phyloP scores from a whole-genome alignment of 1,139 yeast genomes.

The Yamadazyma sp. region DNA sequence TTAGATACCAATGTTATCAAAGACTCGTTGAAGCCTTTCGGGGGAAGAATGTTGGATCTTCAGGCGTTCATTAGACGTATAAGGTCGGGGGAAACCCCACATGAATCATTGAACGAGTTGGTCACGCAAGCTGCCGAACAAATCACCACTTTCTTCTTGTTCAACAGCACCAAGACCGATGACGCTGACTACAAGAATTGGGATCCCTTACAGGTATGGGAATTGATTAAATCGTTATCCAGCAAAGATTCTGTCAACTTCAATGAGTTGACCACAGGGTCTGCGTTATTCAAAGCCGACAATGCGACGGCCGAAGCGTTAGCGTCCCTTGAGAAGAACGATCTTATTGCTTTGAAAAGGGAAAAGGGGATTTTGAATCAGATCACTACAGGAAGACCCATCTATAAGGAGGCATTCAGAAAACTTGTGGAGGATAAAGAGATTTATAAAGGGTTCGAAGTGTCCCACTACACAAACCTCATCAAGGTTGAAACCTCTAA shows the following conservation, averaged over 20 bases:
- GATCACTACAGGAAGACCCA: slow-evolving; percentile 79
- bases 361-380: slow-evolving; percentile 73
- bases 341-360: slow-evolving; percentile 65
- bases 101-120: slow-evolving; percentile 76
- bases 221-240: slow-evolving; percentile 65
- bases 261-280: slow-evolving; percentile 50
- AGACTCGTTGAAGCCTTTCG: slow-evolving; percentile 66
- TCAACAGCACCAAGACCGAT: slow-evolving; percentile 28
- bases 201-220: slow-evolving; percentile 88
- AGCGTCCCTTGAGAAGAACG: slow-evolving; percentile 74
- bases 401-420: slow-evolving; percentile 77
- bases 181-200: slow-evolving; percentile 44
- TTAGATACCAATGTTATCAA: slow-evolving; percentile 38
- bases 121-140: slow-evolving; percentile 84
- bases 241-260: slow-evolving; percentile 44
- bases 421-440: slow-evolving; percentile 59
- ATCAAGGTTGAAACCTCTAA: slow-evolving; percentile 63
- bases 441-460: slow-evolving; percentile 63
- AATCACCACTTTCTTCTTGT: slow-evolving; percentile 76
- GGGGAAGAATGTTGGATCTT: slow-evolving; percentile 92
- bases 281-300: slow-evolving; percentile 65
- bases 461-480: slow-evolving; percentile 54
- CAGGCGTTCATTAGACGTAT: slow-evolving; percentile 89
- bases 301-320: slow-evolving; percentile 51
- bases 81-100: slow-evolving; percentile 81